Base-by-base conservation (phyloP, 331 rosid genomes). In the Rosa hybrid region DNA sequence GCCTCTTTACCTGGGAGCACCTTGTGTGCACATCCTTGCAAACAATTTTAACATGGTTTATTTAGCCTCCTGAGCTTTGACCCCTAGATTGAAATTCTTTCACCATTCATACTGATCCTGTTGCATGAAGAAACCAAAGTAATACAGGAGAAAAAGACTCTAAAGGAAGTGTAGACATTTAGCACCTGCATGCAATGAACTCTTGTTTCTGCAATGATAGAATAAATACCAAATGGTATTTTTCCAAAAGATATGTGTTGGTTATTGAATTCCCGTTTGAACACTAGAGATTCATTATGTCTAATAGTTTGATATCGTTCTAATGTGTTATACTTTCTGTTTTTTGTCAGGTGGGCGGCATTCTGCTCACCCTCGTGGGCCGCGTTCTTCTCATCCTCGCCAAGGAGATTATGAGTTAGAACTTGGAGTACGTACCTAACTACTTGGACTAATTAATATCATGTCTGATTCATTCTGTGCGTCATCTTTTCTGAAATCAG, bases 341-440 rank as follows among this genome's bases (percentile, higher is more conserved):
- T 64, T 56, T 79, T 72, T 71, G 18, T 69, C 82, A 96, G 98
- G 94, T 75, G 90, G 88, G 75, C 86, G 86, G 82, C 85, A 80
- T 83, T 88, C 98, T 82, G 80, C 69, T 76, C 74, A 83, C 72
- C 85, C 91, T 86, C 81, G 71, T 7, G 90, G 89, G 72, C 84
- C 88, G 83, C 84, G 77, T 81, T 88, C 97, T 83, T 80, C 78
- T 74, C 74, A 83, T 74, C 84, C 91, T 83, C 86, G 63, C 85
- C 86, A 83, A 81, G 93, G 84, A 64, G 86, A 86, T 79, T 83
- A 87, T 78, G 93, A 88, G 51, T 90, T 90, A 81, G 87, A 86
- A 86, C 85, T 91, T 78, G 97, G 88, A 88, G 99, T 96, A 93
- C 68, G 87, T 84, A 77, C 81, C 86, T 87, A 57, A 84, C 79